Evolutionary conservation across 108 stramenopile species (phyloP).

Genomic region (Aurantiochytrium sp.): DNA sequence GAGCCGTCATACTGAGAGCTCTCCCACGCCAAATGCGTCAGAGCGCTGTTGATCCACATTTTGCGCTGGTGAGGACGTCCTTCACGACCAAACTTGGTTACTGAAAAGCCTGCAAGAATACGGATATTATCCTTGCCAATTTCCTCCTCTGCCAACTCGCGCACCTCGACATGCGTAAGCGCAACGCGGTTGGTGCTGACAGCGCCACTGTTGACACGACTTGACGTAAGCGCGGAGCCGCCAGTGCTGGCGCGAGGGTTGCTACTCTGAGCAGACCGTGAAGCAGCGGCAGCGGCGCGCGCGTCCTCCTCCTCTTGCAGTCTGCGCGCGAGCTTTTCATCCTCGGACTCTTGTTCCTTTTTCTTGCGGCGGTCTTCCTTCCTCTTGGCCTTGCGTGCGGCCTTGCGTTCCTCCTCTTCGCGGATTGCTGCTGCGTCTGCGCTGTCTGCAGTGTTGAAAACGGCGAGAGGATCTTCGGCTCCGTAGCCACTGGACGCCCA

Average conservation of each 20-base stretch:
- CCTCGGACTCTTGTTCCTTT: background rate
- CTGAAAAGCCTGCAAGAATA: background rate
- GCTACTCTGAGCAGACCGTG: background rate
- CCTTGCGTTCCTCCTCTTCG: background rate
- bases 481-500: background rate
- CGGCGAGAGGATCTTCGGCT: background rate
- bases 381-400: background rate
- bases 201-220: background rate
- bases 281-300: background rate
- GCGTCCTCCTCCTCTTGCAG: constrained; percentile 8
- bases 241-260: background rate
- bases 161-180: background rate
- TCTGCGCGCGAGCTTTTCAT: background rate
- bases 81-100: constrained; percentile 17
- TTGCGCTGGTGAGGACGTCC: constrained; percentile 10
- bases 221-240: background rate
- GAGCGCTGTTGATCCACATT: background rate
- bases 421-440: background rate
- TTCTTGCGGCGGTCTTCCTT: constrained; percentile 16
- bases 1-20: constrained; percentile 8
- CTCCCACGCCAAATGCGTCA: constrained; percentile 5
- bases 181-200: background rate
- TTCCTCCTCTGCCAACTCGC: background rate
- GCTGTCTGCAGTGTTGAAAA: background rate
- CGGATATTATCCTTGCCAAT: constrained; percentile 10